Evolutionary conservation across 163 green algal species (phyloP).

Genomic region (Trebouxiophyceae sp.): DNA sequence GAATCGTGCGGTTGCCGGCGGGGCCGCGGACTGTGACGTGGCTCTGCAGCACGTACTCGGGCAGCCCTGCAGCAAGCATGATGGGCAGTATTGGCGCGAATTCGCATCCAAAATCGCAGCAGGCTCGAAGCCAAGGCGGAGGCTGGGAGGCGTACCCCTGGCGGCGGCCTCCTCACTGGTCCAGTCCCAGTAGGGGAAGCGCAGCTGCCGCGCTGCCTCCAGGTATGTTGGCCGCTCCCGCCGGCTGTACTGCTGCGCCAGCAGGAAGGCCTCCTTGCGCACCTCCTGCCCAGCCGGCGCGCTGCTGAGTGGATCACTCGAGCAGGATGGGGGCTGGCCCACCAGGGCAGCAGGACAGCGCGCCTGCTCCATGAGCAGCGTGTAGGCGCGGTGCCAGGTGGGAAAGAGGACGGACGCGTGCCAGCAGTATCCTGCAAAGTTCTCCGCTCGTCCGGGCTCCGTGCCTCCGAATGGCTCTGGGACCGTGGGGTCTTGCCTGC

Average conservation of each 20-base stretch:
- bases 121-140: no score
- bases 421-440: conserved; percentile 1
- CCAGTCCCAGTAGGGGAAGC: conserved; percentile 1
- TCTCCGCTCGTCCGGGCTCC: neutral
- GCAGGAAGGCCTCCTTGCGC: neutral
- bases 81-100: neutral
- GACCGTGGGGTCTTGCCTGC: neutral
- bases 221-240: neutral
- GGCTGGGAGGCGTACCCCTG: no score
- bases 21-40: neutral
- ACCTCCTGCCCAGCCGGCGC: no score
- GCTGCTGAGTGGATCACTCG: no score
- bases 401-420: neutral
- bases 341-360: no score
- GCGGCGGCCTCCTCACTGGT: neutral
- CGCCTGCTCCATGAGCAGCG: conserved; percentile 1
- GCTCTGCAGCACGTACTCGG: neutral
- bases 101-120: neutral
- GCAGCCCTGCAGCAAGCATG: neutral
- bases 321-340: no score
- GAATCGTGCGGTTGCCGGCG: neutral
- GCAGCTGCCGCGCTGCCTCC: neutral
- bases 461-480: neutral
- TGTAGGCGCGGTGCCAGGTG: conserved; percentile 1
- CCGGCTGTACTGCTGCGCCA: neutral